phyloP scores from a whole-genome alignment of 305 asterid species.

The Fraxinus albicans region DNA sequence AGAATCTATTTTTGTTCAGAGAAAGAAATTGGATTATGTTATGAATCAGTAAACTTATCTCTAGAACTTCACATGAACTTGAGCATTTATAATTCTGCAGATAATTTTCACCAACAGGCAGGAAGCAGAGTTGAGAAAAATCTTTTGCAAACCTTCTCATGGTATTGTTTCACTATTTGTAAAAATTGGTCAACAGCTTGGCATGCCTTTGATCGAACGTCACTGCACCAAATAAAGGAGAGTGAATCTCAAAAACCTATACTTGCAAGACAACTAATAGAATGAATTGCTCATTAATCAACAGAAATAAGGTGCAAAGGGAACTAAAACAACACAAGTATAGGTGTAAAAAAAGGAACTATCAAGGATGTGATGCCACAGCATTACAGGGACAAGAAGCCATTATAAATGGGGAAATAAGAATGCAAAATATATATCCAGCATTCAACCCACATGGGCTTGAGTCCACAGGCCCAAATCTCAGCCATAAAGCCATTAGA shows the following conservation, averaged over 20 bases:
- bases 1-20: conserved; percentile 8
- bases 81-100: conserved; percentile 8
- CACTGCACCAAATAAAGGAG: conserved; percentile 49
- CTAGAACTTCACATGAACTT: neutral
- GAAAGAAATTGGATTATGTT: neutral
- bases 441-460: neutral
- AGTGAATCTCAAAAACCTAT: conserved; percentile 7
- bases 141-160: conserved; percentile 65
- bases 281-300: conserved; percentile 17
- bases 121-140: conserved; percentile 6
- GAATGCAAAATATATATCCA: conserved; percentile 1
- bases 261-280: conserved; percentile 20
- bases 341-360: neutral
- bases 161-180: conserved; percentile 77
- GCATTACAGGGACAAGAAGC: conserved; percentile 16
- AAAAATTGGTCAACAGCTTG: conserved; percentile 94
- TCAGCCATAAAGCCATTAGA: neutral
- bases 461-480: neutral
- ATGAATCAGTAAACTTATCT: conserved; percentile 18
- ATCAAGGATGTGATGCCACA: conserved; percentile 5
- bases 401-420: neutral
- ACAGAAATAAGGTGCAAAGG: conserved; percentile 10
- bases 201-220: conserved; percentile 88
- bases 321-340: conserved; percentile 13
- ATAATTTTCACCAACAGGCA: conserved; percentile 19